Evolutionary conservation across 2,329 filamentous ascomycete genomes (phyloP), one percentile per base, ranked within the genome.

Genomic region (Balansia obtecta): DNA sequence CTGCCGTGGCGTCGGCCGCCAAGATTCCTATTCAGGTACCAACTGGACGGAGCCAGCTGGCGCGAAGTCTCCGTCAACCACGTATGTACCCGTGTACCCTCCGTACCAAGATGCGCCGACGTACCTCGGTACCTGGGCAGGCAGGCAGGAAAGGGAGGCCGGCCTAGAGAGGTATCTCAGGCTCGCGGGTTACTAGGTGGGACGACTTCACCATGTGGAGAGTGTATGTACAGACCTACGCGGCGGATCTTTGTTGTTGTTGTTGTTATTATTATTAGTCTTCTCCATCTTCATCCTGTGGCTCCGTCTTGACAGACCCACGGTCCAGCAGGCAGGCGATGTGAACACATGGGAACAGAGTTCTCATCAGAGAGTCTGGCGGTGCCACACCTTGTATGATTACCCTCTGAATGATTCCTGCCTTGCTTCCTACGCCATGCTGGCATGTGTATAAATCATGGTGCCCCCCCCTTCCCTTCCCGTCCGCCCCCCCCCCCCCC

Each of bases 361-460:
- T 41, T 39, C 32, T 43, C 40, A 18, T 10, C 20, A 6, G 33
- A 39, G 37, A 30, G 22, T 45, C 4, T 46, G 48, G 6, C 43
- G 33, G 48, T 40, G 49, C 44, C 30, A 27, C 27, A 27, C 27
- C 27, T 27, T 27, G 27, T 27, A 27, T 27, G 27, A 6, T 27
- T 27, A 3, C 20, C 20, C 4, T 2, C 2, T 22, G 20, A 22
- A 22, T 22, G n/a, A n/a, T n/a, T n/a, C n/a, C n/a, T n/a, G n/a
- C n/a, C 27, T 7, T 27, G 2, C 4, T 27, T 13, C 33, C 30
- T 27, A 12, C n/a, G 13, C 11, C 45, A 39, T 43, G 9, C 16
- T 37, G 11, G 22, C 5, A 16, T n/a, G 15, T 46, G 18, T 52
- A 52, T 52, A 52, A 52, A 52, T 30, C 44, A 22, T 42, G 2